Base-by-base conservation (phyloP, 192 early-diverging fungal genomes). In the Polychytrium aggregatum region DNA sequence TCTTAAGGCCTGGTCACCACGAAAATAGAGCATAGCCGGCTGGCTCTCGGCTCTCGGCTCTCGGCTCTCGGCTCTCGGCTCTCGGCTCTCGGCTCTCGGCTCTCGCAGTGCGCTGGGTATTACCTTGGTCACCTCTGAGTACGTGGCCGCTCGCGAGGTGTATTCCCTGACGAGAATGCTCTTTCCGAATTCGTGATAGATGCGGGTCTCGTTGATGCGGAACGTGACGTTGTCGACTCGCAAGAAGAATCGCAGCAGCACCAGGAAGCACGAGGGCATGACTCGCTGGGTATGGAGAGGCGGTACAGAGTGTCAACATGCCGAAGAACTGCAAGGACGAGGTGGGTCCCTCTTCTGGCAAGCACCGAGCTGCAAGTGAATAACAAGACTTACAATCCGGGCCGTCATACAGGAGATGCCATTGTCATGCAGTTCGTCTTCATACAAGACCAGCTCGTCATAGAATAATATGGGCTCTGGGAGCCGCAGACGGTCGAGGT, bases 371-470 rank as follows among this genome's bases (percentile, higher is more conserved):
- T n/a, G n/a, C n/a, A n/a, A n/a, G n/a, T n/a, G n/a, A n/a, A n/a
- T n/a, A n/a, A n/a, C n/a, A n/a, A n/a, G n/a, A 64, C 71, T 52
- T 67, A 88, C 87, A 47, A 94, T 65, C 54, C 85, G 82, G 34
- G 81, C 82, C 1, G 71, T 76, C 26, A 92, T 60, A 43, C 87
- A 69, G 13, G 88, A 84, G 0, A 81, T 78, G 22, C 95, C 95
- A 57, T 96, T 96, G 52, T 98, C 95, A 20, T 82, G 88, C 43
- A 98, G 65, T 60, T 98, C 95, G 56, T 98, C 95, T 57, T 98
- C 95, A 56, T 80, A 98, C 38, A 98, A 67, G 0, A 91, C 78
- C 41, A 90, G 78, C 51, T 98, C 90, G 61, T 94, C 92, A 56
- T 88, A 98, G 56, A 89, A 94, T 37, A 92, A 57, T 29, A 98